Base-by-base conservation (phyloP, 2,329 filamentous ascomycete species). In the Neonectria punicea region DNA sequence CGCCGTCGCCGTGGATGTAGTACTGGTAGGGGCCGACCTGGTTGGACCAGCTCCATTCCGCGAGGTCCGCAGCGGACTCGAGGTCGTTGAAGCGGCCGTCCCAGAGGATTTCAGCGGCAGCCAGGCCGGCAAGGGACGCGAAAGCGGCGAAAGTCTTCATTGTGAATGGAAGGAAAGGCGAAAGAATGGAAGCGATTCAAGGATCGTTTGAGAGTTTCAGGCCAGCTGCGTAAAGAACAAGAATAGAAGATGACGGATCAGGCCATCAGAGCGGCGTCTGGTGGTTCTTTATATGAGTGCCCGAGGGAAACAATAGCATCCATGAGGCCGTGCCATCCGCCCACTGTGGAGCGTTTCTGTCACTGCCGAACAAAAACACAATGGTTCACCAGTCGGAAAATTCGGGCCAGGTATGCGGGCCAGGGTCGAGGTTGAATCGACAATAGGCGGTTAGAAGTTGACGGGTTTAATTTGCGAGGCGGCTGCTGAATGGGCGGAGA, bases 1-100 rank as follows among this genome's bases (percentile, higher is more conserved):
- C 58, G 8, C 83, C 85, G 7, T 81, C 80, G 41, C 91, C 91
- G 80, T 93, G 91, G 76, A 67, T 67, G 58, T 67, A 67, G 53
- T 63, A 67, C 78, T 93, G 90, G 79, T 91, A 93, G 0, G 88
- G 85, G 1, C 89, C 89, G 72, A 91, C 87, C 78, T 90, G 86
- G 77, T 88, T 91, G n/a, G 83, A 83, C 86, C 87, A 92, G 4
- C 86, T 89, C 89, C 89, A 91, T 44, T 84, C 84, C 71, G 83
- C 80, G 32, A 91, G 82, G 75, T 90, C 88, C 2, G 81, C 71
- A 46, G 83, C 83, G 9, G 84, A 80, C 16, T 80, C 79, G 68
- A 89, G 79, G 61, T 87, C 84, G 76, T 90, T 90, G 82, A 90
- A 89, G 54, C 88, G 86, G 30, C 89, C 89, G 75, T 91, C 89